These are phyloP conservation scores for Citrus australasica DNA, from an alignment of 345 rosid genomes.

Conservation along the genomic window DNA sequence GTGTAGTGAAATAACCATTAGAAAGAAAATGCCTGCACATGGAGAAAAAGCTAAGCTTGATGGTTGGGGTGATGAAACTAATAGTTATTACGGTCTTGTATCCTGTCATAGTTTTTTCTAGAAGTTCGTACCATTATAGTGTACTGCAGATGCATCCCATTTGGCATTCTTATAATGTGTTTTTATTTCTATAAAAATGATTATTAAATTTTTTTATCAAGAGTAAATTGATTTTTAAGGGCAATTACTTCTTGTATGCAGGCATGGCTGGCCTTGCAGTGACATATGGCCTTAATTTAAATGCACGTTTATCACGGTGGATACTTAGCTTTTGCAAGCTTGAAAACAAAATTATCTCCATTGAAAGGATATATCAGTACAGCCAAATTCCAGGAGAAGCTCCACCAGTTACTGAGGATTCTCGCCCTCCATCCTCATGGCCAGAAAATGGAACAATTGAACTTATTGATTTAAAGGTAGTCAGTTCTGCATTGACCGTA, in stretches of 20 bases:
- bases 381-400: constrained; percentile 87
- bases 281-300: constrained; percentile 96
- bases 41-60: neutral
- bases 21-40: neutral
- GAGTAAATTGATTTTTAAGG: constrained; percentile 13
- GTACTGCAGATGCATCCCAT: neutral
- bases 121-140: neutral
- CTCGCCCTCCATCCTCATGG: constrained; percentile 75
- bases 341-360: constrained; percentile 95
- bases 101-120: neutral
- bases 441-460: constrained; percentile 83
- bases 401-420: constrained; percentile 59
- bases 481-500: neutral
- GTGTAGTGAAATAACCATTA: neutral
- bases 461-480: constrained; percentile 84
- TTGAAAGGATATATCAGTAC: constrained; percentile 96
- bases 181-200: neutral
- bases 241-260: constrained; percentile 29
- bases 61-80: neutral
- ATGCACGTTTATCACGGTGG: constrained; percentile 97
- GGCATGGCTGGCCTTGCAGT: constrained; percentile 99
- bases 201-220: neutral
- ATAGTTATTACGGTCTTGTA: neutral
- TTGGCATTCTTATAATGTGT: neutral
- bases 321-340: constrained; percentile 99